These are phyloP conservation scores for Hysterangium stoloniferum DNA, from an alignment of 768 basidiomycete species.

Conservation along the genomic window DNA sequence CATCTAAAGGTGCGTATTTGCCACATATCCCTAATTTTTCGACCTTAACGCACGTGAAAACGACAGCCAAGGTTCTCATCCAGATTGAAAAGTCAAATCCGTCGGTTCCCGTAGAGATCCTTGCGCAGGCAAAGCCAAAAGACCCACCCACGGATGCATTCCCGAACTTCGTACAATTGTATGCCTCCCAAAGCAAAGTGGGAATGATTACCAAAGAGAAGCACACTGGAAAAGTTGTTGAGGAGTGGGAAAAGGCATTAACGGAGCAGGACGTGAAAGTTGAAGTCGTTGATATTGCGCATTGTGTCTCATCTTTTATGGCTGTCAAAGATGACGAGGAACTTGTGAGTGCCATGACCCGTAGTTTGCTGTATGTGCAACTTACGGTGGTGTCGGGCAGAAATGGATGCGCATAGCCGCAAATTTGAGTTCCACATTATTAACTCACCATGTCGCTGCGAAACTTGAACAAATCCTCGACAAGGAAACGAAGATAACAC, in stretches of 20 bases:
- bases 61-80: constrained; percentile 72
- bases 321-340: constrained; percentile 90
- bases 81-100: constrained; percentile 59
- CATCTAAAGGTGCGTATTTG: constrained; percentile 65
- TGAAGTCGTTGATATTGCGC: constrained; percentile 71
- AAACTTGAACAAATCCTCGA: constrained; percentile 90
- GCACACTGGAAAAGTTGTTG: constrained; percentile 76
- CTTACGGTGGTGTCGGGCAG: constrained; percentile 32
- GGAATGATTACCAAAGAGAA: constrained; percentile 78
- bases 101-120: constrained; percentile 62
- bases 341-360: constrained; percentile 45
- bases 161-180: constrained; percentile 55
- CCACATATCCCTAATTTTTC: not conserved
- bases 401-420: constrained; percentile 72
- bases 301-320: constrained; percentile 70
- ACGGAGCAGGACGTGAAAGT: constrained; percentile 50
- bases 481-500: constrained; percentile 82
- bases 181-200: constrained; percentile 54
- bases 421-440: constrained; percentile 73
- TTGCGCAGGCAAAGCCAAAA: constrained; percentile 73
- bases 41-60: constrained; percentile 5
- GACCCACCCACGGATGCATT: constrained; percentile 70
- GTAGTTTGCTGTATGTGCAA: not conserved
- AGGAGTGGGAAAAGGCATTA: constrained; percentile 75
- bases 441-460: constrained; percentile 77